Percentiles rank a stretch among this genome's conserved stretches.
phyloP scores from a whole-genome alignment of 805 yeast genomes.

The Wickerhamiella occidentalis region DNA sequence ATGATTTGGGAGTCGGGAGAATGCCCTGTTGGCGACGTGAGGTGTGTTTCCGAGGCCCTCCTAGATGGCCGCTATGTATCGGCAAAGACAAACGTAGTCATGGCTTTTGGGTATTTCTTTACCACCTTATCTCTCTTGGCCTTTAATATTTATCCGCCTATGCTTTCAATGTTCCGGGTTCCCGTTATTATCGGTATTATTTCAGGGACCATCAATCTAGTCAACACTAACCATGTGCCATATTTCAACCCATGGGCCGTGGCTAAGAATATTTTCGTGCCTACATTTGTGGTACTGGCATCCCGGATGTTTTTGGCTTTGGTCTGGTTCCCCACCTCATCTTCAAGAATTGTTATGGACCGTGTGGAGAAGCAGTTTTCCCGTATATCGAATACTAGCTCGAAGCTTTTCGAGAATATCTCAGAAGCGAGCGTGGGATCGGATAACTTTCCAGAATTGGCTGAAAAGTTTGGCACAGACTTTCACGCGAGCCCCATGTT shows the following conservation, averaged over 20 bases:
- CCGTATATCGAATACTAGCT: slow-evolving; percentile 12
- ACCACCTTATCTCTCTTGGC: slow-evolving; percentile 17
- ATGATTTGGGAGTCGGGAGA: slow-evolving; percentile 17
- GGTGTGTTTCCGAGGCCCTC: slow-evolving; percentile 18
- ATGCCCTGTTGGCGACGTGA: slow-evolving; percentile 16
- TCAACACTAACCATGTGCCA: slow-evolving; percentile 21
- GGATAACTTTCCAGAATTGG: slow-evolving; percentile 17
- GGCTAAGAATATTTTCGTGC: slow-evolving; percentile 19
- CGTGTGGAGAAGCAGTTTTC: slow-evolving; percentile 14
- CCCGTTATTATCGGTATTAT: slow-evolving; percentile 23
- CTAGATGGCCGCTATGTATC: slow-evolving; percentile 21
- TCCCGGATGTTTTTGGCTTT: slow-evolving; percentile 18
- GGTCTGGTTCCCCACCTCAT: slow-evolving; percentile 24
- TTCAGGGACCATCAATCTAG: slow-evolving; percentile 17
- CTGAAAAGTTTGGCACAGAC: slow-evolving; percentile 11
- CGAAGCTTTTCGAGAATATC: slow-evolving; percentile 7
- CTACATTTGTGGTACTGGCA: slow-evolving; percentile 22
- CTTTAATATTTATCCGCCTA: slow-evolving; percentile 11
- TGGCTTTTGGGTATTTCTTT: slow-evolving; percentile 20
- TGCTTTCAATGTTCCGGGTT: slow-evolving; percentile 16
- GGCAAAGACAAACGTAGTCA: slow-evolving; percentile 18
- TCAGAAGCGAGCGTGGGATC: not conserved
- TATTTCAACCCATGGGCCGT: slow-evolving; percentile 21
- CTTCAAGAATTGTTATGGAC: slow-evolving; percentile 19
- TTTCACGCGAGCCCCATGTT: slow-evolving; percentile 13